Evolutionary conservation across 352 stramenopile genomes (phyloP).

Genomic region (Globisporangium okanoganense): DNA sequence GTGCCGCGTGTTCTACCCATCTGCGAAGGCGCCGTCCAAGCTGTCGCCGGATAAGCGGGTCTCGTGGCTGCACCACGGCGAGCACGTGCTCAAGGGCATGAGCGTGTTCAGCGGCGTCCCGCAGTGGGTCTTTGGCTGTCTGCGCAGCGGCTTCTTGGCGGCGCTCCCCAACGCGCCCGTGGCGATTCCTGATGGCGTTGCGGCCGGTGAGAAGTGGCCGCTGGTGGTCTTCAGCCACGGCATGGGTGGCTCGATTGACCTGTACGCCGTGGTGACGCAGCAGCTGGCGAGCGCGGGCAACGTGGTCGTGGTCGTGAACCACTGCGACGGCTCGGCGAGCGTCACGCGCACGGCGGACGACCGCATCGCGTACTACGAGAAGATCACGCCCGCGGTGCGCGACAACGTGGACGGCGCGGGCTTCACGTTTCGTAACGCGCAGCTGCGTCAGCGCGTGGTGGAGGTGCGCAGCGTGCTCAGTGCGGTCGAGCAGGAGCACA

Average conservation of each 20-base stretch:
- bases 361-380: conserved; percentile 55
- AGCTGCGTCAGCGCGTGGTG: conserved; percentile 47
- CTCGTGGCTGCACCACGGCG: conserved; percentile 45
- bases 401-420: conserved; percentile 46
- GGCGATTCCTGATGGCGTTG: conserved; percentile 7
- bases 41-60: conserved; percentile 12
- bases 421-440: conserved; percentile 58
- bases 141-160: conserved; percentile 44
- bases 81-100: conserved; percentile 47
- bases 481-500: conserved; percentile 21
- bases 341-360: conserved; percentile 39
- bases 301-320: conserved; percentile 56
- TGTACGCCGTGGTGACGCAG: conserved; percentile 62
- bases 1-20: conserved; percentile 66
- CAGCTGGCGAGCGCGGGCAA: conserved; percentile 59
- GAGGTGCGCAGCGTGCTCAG: conserved; percentile 49
- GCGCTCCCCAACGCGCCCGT: conserved; percentile 37
- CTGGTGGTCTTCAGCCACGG: conserved; percentile 66
- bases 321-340: conserved; percentile 61
- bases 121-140: conserved; percentile 48
- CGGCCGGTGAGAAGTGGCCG: conserved; percentile 27
- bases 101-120: conserved; percentile 45
- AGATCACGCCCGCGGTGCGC: conserved; percentile 38
- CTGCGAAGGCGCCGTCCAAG: conserved; percentile 11
- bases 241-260: conserved; percentile 46